Percentiles rank a stretch among this genome's conserved stretches.
phyloP scores from a whole-genome alignment of 371 early-diverging fungal genomes.

The Saksenaea oblongispora region DNA sequence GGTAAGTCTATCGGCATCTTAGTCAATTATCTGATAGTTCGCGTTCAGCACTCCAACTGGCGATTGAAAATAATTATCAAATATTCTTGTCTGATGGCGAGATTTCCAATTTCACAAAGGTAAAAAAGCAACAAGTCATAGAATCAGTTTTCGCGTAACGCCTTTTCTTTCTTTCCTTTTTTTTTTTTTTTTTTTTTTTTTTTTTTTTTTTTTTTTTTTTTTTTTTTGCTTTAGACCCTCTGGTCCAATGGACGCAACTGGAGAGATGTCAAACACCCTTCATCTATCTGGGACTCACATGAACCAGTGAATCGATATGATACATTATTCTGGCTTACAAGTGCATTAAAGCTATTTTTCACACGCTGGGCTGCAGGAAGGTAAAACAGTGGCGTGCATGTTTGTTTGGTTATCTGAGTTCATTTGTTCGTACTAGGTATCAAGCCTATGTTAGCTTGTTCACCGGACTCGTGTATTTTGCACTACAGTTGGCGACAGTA shows the following conservation, averaged over 20 bases:
- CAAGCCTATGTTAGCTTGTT: slow-evolving; percentile 30
- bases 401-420: background rate
- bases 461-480: slow-evolving; percentile 28
- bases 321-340: slow-evolving; percentile 10
- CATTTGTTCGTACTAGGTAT: slow-evolving; percentile 19
- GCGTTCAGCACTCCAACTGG: slow-evolving; percentile 38
- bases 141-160: too few relatives aligned
- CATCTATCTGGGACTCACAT: slow-evolving; percentile 2
- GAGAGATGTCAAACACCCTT: slow-evolving; percentile 4
- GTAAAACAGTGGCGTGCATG: slow-evolving; percentile 5
- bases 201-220: background rate
- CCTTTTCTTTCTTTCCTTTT: too few relatives aligned
- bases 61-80: slow-evolving; percentile 41
- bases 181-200: background rate
- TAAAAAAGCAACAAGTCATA: too few relatives aligned
- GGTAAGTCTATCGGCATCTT: slow-evolving; percentile 17
- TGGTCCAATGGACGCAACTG: slow-evolving; percentile 9
- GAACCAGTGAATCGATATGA: background rate
- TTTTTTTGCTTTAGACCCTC: background rate
- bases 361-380: slow-evolving; percentile 40
- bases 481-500: slow-evolving; percentile 33
- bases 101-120: slow-evolving; percentile 35
- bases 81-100: slow-evolving; percentile 29
- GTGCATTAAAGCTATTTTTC: slow-evolving; percentile 4
- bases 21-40: background rate